Percentiles rank a stretch among this genome's conserved stretches.
Conservation (phyloP, 148 eudicot genomes). For the Cornus suecica region DNA sequence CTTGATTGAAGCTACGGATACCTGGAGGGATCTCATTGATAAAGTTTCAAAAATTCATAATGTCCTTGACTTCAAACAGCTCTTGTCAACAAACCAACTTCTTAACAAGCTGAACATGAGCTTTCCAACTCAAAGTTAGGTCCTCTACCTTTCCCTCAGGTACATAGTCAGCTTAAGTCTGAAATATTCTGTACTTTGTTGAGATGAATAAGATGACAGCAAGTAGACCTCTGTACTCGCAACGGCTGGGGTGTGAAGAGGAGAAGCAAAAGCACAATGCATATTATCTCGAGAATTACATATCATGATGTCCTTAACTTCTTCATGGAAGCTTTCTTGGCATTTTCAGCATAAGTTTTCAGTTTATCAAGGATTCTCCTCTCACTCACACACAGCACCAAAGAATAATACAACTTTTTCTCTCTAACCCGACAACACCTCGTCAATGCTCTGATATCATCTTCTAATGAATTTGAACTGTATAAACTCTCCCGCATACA, state of each 20-base stretch:
- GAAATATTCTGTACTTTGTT: neutral
- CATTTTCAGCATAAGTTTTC: conserved; percentile 36
- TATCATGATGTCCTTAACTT: conserved; percentile 15
- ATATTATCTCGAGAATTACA: neutral
- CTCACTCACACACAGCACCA: conserved; percentile 71
- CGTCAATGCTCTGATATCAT: conserved; percentile 44
- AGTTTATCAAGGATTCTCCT: conserved; percentile 70
- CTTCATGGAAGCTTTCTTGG: conserved; percentile 3
- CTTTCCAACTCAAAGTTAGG: too few relatives aligned
- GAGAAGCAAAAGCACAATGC: neutral
- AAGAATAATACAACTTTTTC: conserved; percentile 64
- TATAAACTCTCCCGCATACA: conserved; percentile 71
- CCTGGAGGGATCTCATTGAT: too few relatives aligned
- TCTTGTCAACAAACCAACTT: too few relatives aligned
- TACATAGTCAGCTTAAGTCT: too few relatives aligned
- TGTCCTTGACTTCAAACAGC: too few relatives aligned
- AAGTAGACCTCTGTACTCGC: neutral
- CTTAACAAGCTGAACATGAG: too few relatives aligned
- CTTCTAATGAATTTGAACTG: conserved; percentile 50
- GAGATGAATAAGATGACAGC: neutral
- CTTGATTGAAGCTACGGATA: too few relatives aligned
- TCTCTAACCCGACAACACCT: conserved; percentile 38
- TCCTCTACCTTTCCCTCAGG: too few relatives aligned
- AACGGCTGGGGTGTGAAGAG: neutral
- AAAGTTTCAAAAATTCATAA: too few relatives aligned